These are phyloP conservation scores for Fusarium equiseti DNA, from an alignment of 2,329 filamentous ascomycete species.

Conservation along the genomic window DNA sequence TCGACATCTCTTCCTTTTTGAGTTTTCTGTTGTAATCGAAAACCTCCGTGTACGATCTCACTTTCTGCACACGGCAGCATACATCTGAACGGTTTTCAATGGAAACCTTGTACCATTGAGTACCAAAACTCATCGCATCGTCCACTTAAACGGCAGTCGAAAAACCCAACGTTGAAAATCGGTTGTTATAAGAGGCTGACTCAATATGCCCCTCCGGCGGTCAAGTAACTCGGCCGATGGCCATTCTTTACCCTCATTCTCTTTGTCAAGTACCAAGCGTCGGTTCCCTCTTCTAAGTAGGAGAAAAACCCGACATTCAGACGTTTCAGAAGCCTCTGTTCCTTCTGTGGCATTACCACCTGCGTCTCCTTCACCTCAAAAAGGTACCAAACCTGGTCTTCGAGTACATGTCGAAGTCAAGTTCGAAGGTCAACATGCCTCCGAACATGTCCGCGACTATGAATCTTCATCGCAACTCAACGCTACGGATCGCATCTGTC, in stretches of 20 bases:
- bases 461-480: constrained; percentile 59
- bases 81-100: constrained; percentile 24
- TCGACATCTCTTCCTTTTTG: constrained; percentile 20
- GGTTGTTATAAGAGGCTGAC: constrained; percentile 10
- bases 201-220: constrained; percentile 46
- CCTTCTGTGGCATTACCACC: constrained; percentile 25
- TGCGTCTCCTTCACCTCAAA: constrained; percentile 22
- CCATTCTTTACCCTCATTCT: constrained; percentile 43
- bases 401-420: constrained; percentile 59
- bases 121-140: constrained; percentile 18
- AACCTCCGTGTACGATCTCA: not conserved
- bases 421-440: constrained; percentile 60
- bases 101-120: constrained; percentile 38
- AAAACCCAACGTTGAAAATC: constrained; percentile 2
- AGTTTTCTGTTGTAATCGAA: constrained; percentile 11
- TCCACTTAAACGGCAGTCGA: constrained; percentile 2
- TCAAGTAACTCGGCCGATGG: constrained; percentile 44
- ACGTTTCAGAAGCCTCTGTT: constrained; percentile 41
- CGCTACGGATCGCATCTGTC: constrained; percentile 61
- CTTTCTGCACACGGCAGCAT: constrained; percentile 11
- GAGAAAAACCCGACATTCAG: constrained; percentile 44
- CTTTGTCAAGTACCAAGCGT: constrained; percentile 46
- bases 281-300: constrained; percentile 50
- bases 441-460: constrained; percentile 61
- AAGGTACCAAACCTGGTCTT: constrained; percentile 46